Conservation (phyloP, 371 early-diverging fungal species). For the Mucor piriformis region DNA sequence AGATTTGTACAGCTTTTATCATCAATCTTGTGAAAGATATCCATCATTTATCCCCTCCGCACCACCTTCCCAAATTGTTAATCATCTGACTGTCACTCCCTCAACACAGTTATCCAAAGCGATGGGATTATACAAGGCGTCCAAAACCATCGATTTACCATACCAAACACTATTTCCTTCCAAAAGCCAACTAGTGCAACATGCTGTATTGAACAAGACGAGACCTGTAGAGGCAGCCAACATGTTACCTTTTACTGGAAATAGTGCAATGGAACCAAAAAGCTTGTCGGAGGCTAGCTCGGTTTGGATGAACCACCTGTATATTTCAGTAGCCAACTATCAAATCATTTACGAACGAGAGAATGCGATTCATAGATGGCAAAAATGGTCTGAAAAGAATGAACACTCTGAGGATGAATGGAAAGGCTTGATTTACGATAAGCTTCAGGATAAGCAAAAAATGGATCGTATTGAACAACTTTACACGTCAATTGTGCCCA, state of each 20-base stretch:
- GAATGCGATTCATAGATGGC: conserved; percentile 51
- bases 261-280: conserved; percentile 48
- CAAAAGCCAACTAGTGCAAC: conserved; percentile 19
- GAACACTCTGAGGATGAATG: conserved; percentile 7
- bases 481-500: conserved; percentile 43
- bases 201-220: background rate
- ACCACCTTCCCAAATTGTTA: background rate
- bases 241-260: conserved; percentile 43
- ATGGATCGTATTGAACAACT: conserved; percentile 23
- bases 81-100: conserved; percentile 7
- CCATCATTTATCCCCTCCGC: conserved; percentile 56
- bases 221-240: background rate
- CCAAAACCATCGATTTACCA: conserved; percentile 34
- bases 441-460: background rate
- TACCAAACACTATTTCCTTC: conserved; percentile 52
- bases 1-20: conserved; percentile 65
- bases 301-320: conserved; percentile 62
- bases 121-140: conserved; percentile 41
- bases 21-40: conserved; percentile 58
- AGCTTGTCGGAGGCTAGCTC: conserved; percentile 64
- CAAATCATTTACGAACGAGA: conserved; percentile 67
- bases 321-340: conserved; percentile 59
- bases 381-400: conserved; percentile 13
- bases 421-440: conserved; percentile 6
- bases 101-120: conserved; percentile 23